Evolutionary conservation across 306 rosid species (phyloP).

Genomic region (Medicago arabica): DNA sequence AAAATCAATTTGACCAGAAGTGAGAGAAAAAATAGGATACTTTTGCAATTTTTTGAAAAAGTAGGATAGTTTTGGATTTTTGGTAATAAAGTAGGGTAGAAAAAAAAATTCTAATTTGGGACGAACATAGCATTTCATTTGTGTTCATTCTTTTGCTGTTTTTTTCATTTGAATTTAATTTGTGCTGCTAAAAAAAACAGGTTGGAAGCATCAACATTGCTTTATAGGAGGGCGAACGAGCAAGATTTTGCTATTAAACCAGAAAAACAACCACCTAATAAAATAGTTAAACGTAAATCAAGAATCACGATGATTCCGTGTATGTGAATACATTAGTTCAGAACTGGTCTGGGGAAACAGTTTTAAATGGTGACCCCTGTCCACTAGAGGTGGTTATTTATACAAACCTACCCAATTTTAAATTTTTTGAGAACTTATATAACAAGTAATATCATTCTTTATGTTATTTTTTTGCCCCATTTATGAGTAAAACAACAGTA

Average conservation of each 20-base stretch:
- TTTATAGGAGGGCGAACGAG: slow-evolving; percentile 95
- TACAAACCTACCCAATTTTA: slow-evolving; percentile 13
- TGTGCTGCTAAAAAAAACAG: slow-evolving; percentile 55
- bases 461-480: not conserved
- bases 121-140: not conserved
- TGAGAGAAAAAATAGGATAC: too few species aligned
- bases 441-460: slow-evolving; percentile 13
- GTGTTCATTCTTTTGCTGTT: not conserved
- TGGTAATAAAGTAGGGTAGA: too few species aligned
- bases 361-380: slow-evolving; percentile 14
- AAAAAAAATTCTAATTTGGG: too few species aligned
- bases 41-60: too few species aligned
- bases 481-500: not conserved
- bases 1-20: too few species aligned
- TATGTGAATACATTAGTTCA: slow-evolving; percentile 10
- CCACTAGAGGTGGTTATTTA: slow-evolving; percentile 30
- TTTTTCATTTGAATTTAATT: slow-evolving; percentile 36
- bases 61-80: too few species aligned
- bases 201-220: slow-evolving; percentile 99
- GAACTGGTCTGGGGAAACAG: slow-evolving; percentile 40
- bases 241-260: slow-evolving; percentile 89
- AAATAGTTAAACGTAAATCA: slow-evolving; percentile 40
- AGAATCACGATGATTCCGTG: slow-evolving; percentile 34
- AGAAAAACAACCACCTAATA: slow-evolving; percentile 55
- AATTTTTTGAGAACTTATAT: slow-evolving; percentile 18